Evolutionary conservation across 2,329 filamentous ascomycete species (phyloP).

Genomic region (Botryotinia convoluta): DNA sequence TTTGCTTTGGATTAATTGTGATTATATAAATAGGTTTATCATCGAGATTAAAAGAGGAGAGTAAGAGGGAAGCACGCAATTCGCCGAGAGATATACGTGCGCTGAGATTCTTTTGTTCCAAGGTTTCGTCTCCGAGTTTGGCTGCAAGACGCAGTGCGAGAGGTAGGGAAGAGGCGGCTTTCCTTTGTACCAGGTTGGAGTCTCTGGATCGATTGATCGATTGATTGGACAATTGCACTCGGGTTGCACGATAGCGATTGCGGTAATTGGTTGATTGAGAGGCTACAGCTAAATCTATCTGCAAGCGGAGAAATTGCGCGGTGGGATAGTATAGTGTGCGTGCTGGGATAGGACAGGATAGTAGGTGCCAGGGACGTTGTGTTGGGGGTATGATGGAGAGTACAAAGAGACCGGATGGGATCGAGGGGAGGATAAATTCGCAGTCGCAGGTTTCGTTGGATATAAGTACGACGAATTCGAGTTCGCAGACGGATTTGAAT

Average conservation of each 20-base stretch:
- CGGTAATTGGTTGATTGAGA: neutral
- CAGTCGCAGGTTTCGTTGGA: neutral
- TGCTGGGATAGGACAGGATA: neutral
- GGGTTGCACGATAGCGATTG: neutral
- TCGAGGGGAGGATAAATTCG: neutral
- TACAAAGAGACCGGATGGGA: neutral
- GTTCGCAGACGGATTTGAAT: neutral
- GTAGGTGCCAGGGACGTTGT: neutral
- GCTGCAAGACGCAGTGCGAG: neutral
- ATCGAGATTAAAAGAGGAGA: neutral
- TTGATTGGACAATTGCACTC: neutral
- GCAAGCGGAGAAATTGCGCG: constrained; percentile 14
- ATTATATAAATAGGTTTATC: neutral
- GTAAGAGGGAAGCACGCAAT: neutral
- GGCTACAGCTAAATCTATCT: neutral
- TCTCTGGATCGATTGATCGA: neutral
- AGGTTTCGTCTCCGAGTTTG: neutral
- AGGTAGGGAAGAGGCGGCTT: neutral
- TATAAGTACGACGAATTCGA: neutral
- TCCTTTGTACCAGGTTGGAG: neutral
- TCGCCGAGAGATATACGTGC: neutral
- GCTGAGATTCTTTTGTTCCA: neutral
- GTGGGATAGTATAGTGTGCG: neutral
- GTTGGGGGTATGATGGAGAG: neutral
- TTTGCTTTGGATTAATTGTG: neutral